These are phyloP conservation scores for Halocafeteria seosinensis DNA, from an alignment of 108 stramenopile species.

Conservation along the genomic window DNA sequence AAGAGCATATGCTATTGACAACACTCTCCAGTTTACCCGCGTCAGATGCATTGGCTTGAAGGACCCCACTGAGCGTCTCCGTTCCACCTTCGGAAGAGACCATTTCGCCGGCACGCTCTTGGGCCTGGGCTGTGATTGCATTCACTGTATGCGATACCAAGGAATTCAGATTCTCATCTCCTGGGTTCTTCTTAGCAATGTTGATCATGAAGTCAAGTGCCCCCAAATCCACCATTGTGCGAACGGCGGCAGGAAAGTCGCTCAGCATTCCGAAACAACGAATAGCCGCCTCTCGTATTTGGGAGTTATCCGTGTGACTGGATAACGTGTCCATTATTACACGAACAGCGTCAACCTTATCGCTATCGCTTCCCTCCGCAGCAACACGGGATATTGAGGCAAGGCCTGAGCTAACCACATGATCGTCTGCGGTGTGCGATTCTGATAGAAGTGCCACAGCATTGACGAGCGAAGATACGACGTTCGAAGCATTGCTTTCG, in stretches of 20 bases:
- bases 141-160: neutral
- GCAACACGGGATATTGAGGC: slow-evolving; percentile 2
- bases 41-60: neutral
- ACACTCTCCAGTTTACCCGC: neutral
- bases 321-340: slow-evolving; percentile 5
- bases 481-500: neutral
- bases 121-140: neutral
- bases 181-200: neutral
- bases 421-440: neutral
- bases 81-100: neutral
- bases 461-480: neutral
- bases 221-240: neutral
- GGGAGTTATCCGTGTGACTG: neutral
- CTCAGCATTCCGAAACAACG: neutral
- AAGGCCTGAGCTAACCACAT: neutral
- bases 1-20: neutral
- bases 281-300: slow-evolving; percentile 2
- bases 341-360: neutral
- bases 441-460: neutral
- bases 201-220: neutral
- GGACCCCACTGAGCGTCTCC: neutral
- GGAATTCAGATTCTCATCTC: neutral
- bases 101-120: neutral
- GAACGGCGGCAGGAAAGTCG: neutral
- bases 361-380: neutral